These are phyloP conservation scores for Bruguiera parviflora DNA, from an alignment of 345 rosid species.

Conservation along the genomic window DNA sequence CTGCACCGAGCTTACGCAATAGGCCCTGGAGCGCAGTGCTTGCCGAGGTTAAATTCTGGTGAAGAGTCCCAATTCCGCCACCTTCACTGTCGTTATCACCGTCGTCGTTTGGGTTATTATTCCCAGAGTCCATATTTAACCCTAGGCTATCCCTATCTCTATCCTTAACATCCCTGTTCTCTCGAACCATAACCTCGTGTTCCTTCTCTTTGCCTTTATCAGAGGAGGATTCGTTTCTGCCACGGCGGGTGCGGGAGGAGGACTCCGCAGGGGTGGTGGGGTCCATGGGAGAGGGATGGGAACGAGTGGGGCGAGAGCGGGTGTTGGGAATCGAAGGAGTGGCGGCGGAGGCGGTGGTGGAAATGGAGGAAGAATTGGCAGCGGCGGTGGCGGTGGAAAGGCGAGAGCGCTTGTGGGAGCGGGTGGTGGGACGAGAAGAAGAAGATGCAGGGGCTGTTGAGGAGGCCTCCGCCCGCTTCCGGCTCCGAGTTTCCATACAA, in stretches of 20 bases:
- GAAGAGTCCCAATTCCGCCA: conserved; percentile 64
- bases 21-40: conserved; percentile 95
- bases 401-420: conserved; percentile 73
- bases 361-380: conserved; percentile 16
- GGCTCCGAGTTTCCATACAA: conserved; percentile 99
- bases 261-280: conserved; percentile 51
- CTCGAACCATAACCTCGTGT: conserved; percentile 60
- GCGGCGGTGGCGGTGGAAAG: conserved; percentile 39
- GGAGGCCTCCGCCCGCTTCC: conserved; percentile 99
- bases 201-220: conserved; percentile 98
- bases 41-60: conserved; percentile 86
- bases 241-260: conserved; percentile 68
- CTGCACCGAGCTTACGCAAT: conserved; percentile 93
- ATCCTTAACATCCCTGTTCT: conserved; percentile 42
- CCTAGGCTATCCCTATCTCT: conserved; percentile 42
- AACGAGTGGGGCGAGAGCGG: conserved; percentile 47
- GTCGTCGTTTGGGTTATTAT: conserved; percentile 40
- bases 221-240: conserved; percentile 31
- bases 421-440: conserved; percentile 76
- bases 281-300: conserved; percentile 60
- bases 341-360: conserved; percentile 8
- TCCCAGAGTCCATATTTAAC: conserved; percentile 56
- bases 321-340: conserved; percentile 28
- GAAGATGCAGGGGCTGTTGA: conserved; percentile 91
- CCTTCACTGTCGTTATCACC: conserved; percentile 91